phyloP scores from a whole-genome alignment of 2,329 filamentous ascomycete species.

The Amylocarpus encephaloides region DNA sequence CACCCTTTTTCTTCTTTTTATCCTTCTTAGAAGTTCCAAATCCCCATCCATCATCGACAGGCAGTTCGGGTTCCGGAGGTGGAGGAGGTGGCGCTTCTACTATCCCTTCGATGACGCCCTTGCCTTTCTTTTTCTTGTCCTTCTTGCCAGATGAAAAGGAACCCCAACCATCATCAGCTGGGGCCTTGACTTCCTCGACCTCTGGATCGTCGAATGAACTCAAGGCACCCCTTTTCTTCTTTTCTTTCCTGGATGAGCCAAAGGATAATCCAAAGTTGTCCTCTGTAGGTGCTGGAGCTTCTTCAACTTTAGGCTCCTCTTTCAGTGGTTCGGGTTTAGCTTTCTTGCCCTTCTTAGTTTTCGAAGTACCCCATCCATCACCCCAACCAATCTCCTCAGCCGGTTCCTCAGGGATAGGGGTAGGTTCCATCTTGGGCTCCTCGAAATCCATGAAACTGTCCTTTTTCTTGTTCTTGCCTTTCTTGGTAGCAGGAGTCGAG shows the following conservation, averaged over 20 bases:
- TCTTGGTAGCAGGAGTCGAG: slow-evolving; percentile 32
- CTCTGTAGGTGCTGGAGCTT: slow-evolving; percentile 19
- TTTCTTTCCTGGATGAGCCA: slow-evolving; percentile 23
- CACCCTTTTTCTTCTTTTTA: slow-evolving; percentile 37
- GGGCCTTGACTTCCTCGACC: slow-evolving; percentile 33
- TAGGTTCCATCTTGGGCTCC: slow-evolving; percentile 19
- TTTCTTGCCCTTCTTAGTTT: slow-evolving; percentile 43
- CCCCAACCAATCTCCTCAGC: slow-evolving; percentile 42
- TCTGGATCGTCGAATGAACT: not conserved
- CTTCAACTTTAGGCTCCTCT: slow-evolving; percentile 23
- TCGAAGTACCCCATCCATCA: slow-evolving; percentile 41
- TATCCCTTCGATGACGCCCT: slow-evolving; percentile 26
- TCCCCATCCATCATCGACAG: slow-evolving; percentile 28
- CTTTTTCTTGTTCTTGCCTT: slow-evolving; percentile 42
- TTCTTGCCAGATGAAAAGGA: slow-evolving; percentile 41
- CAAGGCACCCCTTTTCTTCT: slow-evolving; percentile 35
- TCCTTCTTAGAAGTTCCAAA: slow-evolving; percentile 29
- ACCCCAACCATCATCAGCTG: slow-evolving; percentile 36
- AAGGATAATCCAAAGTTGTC: slow-evolving; percentile 17
- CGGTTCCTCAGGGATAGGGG: slow-evolving; percentile 23
- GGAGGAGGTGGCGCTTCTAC: slow-evolving; percentile 23
- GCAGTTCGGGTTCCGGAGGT: slow-evolving; percentile 34
- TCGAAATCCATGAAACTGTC: slow-evolving; percentile 21
- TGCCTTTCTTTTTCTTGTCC: slow-evolving; percentile 38
- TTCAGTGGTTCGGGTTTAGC: slow-evolving; percentile 27